Base-by-base conservation (phyloP, 2,329 filamentous ascomycete genomes). In the Aspergillus thermomutatus region DNA sequence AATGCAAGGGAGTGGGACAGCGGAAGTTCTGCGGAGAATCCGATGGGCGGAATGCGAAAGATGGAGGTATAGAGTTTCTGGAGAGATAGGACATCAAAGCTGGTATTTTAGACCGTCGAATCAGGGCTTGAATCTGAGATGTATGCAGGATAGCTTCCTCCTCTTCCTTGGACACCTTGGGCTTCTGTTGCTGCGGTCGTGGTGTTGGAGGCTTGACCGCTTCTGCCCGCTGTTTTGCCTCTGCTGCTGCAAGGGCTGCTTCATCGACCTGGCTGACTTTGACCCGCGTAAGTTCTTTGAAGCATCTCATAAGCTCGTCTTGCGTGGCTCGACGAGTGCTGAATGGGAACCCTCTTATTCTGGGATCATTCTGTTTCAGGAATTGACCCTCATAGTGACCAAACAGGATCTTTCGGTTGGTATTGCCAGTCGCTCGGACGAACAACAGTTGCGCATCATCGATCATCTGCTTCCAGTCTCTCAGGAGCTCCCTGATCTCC, bases 361-460 rank as follows among this genome's bases (percentile, higher is more conserved):
- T 82, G 1, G 87, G 79, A 68, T 99, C 94, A 59, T 91, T 91
- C 10, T 86, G 83, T 56, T 82, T 86, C 53, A 99, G 75, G 1
- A 96, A 87, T 69, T 97, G 92, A 1, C 86, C 90, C 2, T 97
- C 92, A 67, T 97, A 96, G 0, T 91, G 90, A 0, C 92, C 92
- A 66, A 96, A 97, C 0, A 99, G 76, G 0, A 92, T 96, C 63
- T 89, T 83, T 49, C 92, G 82, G 67, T 97, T 99, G 1, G 90
- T 92, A 37, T 82, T 87, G 27, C 94, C 94, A 0, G 91, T 94
- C 0, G 94, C 94, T 17, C 94, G 86, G 50, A 99, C 83, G 71
- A 99, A 99, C 0, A 97, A 73, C 21, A 97, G 75, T 59, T 96
- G 89, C 0, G 92, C 87, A 0, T 86, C 88, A 69, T 97, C 90